phyloP scores from a whole-genome alignment of 2,329 filamentous ascomycete species.

The Fusarium sp. region DNA sequence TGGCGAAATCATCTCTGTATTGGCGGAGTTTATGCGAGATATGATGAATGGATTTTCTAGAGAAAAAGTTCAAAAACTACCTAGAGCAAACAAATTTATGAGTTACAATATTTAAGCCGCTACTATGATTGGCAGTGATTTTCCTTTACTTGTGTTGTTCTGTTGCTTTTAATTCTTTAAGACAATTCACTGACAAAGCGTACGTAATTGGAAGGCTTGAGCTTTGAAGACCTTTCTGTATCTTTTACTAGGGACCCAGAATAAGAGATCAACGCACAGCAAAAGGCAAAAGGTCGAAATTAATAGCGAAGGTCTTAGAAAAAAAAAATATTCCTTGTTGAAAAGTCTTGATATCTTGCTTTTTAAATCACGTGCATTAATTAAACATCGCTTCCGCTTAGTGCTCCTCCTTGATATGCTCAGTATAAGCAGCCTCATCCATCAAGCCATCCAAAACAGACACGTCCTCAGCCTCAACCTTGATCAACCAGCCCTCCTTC shows the following conservation, averaged over 20 bases:
- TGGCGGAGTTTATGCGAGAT: conserved; percentile 32
- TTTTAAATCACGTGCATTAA: conserved; percentile 33
- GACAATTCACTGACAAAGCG: no score
- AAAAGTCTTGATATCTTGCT: conserved; percentile 37
- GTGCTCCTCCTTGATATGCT: conserved; percentile 38
- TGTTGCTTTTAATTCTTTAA: no score
- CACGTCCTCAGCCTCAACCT: conserved; percentile 74
- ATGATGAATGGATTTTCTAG: conserved; percentile 19
- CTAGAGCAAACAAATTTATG: conserved; percentile 6
- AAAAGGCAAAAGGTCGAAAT: no score
- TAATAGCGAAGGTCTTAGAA: not conserved
- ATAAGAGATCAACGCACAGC: not conserved
- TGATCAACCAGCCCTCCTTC: conserved; percentile 83
- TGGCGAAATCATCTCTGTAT: conserved; percentile 36
- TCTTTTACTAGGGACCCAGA: not conserved
- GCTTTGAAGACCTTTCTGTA: no score
- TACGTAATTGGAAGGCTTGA: no score
- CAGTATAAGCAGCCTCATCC: conserved; percentile 73
- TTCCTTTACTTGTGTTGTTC: not conserved
- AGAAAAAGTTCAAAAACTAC: conserved; percentile 24
- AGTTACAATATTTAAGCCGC: not conserved
- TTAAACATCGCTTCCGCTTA: conserved; percentile 6
- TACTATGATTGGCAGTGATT: not conserved
- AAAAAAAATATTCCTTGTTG: not conserved
- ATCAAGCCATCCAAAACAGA: conserved; percentile 73